These are phyloP conservation scores for Wallacemonas sp. DNA, from an alignment of 208 protist genomes.

Conservation along the genomic window DNA sequence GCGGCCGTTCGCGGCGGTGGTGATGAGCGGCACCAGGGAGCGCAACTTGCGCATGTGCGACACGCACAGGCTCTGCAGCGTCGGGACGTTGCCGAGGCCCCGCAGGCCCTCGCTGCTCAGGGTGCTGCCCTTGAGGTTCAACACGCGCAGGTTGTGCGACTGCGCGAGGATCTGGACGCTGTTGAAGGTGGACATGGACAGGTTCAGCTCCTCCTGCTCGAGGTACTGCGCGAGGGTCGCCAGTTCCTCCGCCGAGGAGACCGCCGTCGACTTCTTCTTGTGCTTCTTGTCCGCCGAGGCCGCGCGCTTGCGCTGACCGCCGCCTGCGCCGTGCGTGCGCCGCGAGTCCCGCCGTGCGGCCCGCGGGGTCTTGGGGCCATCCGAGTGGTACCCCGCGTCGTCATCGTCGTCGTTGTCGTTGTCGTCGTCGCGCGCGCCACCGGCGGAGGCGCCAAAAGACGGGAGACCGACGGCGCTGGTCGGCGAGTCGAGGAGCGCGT, in stretches of 20 bases:
- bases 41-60: constrained; percentile 53
- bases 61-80: constrained; percentile 44
- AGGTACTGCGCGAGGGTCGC: constrained; percentile 42
- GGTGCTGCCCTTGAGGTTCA: constrained; percentile 58
- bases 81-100: constrained; percentile 46
- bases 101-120: constrained; percentile 46
- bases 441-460: constrained; percentile 2
- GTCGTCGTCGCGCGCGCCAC: not conserved
- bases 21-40: constrained; percentile 47
- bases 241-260: constrained; percentile 11
- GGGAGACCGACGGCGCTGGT: constrained; percentile 3
- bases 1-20: constrained; percentile 16
- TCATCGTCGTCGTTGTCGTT: constrained; percentile 4
- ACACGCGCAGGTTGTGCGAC: constrained; percentile 42
- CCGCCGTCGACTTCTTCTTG: not conserved
- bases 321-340: not conserved
- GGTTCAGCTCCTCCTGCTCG: constrained; percentile 42
- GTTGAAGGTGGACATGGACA: constrained; percentile 63
- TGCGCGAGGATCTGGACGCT: constrained; percentile 38
- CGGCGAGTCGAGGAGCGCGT: constrained; percentile 8
- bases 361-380: constrained; percentile 26
- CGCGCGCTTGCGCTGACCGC: not conserved
- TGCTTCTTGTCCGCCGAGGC: constrained; percentile 12
- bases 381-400: not conserved
- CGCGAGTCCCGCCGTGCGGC: constrained; percentile 10